phyloP scores from a whole-genome alignment of 2,329 filamentous ascomycete species.

The Colletotrichum tropicale region DNA sequence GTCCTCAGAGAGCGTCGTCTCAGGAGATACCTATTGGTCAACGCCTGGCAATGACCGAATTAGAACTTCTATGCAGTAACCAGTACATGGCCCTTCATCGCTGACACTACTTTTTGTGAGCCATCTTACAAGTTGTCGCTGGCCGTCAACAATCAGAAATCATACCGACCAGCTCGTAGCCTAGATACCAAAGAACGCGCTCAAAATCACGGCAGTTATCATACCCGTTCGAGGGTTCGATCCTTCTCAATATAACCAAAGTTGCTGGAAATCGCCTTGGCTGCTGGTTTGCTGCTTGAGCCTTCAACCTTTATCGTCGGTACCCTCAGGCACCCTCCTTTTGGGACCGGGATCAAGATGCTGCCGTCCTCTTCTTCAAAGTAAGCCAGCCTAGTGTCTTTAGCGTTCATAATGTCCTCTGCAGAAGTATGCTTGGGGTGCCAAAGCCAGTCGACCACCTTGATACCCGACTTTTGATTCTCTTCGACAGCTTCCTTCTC shows the following conservation, averaged over 20 bases:
- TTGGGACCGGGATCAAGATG: neutral
- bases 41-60: neutral
- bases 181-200: neutral
- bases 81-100: neutral
- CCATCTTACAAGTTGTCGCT: neutral
- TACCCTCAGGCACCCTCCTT: neutral
- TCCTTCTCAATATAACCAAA: neutral
- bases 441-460: neutral
- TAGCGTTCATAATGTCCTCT: neutral
- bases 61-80: neutral
- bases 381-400: neutral
- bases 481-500: neutral
- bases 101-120: neutral
- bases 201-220: neutral
- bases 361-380: neutral
- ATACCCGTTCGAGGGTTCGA: neutral
- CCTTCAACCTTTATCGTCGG: conserved; percentile 17
- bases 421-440: neutral
- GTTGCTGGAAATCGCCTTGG: neutral
- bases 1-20: neutral
- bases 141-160: neutral
- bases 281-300: neutral
- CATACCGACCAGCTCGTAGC: neutral
- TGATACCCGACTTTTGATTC: neutral
- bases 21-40: neutral